Percentiles rank a stretch among this genome's conserved stretches.
Conservation (phyloP, 2,329 filamentous ascomycete species). For the Mariannaea sp. region DNA sequence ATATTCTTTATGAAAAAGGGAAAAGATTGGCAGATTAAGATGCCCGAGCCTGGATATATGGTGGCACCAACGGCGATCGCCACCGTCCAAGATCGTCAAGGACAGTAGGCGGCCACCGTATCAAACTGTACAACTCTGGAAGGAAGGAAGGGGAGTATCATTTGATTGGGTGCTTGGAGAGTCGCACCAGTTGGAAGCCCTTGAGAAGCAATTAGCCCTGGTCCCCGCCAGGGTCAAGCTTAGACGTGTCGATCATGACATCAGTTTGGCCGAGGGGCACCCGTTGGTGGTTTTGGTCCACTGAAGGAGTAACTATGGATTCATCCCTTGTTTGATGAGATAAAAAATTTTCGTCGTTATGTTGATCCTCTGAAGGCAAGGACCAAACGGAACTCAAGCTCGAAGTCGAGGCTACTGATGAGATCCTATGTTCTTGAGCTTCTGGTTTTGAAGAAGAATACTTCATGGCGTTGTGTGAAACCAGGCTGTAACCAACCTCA, state of each 20-base stretch:
- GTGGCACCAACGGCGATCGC: slow-evolving; percentile 23
- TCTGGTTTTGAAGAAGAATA: too few relatives aligned
- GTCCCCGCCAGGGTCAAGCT: slow-evolving; percentile 17
- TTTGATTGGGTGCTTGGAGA: slow-evolving; percentile 26
- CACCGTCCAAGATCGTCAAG: slow-evolving; percentile 19
- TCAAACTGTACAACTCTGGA: slow-evolving; percentile 30
- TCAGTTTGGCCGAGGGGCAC: slow-evolving; percentile 35
- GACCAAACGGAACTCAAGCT: neutral
- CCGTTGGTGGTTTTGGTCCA: slow-evolving; percentile 11
- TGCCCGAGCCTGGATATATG: slow-evolving; percentile 22
- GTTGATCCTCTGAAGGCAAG: slow-evolving; percentile 7
- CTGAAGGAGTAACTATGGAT: slow-evolving; percentile 3
- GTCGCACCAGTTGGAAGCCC: slow-evolving; percentile 30
- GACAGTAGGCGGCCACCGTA: slow-evolving; percentile 26
- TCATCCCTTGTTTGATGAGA: slow-evolving; percentile 3
- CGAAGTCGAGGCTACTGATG: too few relatives aligned
- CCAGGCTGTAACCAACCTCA: too few relatives aligned
- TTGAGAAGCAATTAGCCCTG: slow-evolving; percentile 9
- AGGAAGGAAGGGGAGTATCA: slow-evolving; percentile 6
- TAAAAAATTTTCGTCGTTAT: neutral
- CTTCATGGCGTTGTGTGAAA: too few relatives aligned
- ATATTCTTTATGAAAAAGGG: slow-evolving; percentile 16
- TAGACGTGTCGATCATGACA: slow-evolving; percentile 38
- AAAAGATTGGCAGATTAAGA: slow-evolving; percentile 35
- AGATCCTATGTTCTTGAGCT: too few relatives aligned